Evolutionary conservation across 2,329 filamentous ascomycete species (phyloP).

Genomic region (Arthrobotrys entomopaga): DNA sequence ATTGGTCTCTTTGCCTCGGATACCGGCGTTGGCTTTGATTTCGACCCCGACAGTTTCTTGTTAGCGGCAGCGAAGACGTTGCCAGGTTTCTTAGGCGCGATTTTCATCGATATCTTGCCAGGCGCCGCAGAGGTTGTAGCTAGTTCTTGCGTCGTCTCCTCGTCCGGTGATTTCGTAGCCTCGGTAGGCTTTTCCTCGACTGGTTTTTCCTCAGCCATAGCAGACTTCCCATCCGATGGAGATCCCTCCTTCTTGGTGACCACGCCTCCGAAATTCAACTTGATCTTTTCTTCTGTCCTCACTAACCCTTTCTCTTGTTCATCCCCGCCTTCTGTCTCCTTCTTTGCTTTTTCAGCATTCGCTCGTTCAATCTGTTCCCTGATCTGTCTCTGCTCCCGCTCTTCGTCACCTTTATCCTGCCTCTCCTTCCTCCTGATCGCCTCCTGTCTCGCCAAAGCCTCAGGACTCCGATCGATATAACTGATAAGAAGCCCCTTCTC

Average conservation of each 20-base stretch:
- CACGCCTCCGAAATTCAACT: constrained; percentile 70
- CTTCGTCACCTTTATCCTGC: constrained; percentile 89
- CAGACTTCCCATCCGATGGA: constrained; percentile 20
- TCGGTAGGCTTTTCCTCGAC: constrained; percentile 17
- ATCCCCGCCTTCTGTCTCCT: constrained; percentile 66
- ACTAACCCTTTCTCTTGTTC: constrained; percentile 65
- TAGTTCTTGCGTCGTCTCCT: constrained; percentile 30
- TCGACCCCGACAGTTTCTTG: constrained; percentile 78
- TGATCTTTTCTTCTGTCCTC: constrained; percentile 79
- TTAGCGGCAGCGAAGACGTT: constrained; percentile 75
- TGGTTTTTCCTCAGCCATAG: constrained; percentile 30
- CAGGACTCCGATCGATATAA: constrained; percentile 92
- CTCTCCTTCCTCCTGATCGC: constrained; percentile 83
- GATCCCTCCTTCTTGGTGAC: constrained; percentile 54
- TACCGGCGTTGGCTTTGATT: constrained; percentile 61
- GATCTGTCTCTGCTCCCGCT: constrained; percentile 84
- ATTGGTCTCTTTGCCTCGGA: constrained; percentile 76
- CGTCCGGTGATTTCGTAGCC: constrained; percentile 35
- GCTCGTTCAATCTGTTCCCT: constrained; percentile 79
- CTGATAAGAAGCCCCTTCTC: constrained; percentile 85
- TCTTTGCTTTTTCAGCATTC: constrained; percentile 67
- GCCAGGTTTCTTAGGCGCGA: constrained; percentile 74
- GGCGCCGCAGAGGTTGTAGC: constrained; percentile 54
- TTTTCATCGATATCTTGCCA: constrained; percentile 72
- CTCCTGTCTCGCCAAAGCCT: constrained; percentile 81